A percentile compares a stretch with the other conserved stretches of the same genome.
phyloP scores from a whole-genome alignment of 495 filamentous ascomycete genomes.

The Talaromyces nanjingensis region DNA sequence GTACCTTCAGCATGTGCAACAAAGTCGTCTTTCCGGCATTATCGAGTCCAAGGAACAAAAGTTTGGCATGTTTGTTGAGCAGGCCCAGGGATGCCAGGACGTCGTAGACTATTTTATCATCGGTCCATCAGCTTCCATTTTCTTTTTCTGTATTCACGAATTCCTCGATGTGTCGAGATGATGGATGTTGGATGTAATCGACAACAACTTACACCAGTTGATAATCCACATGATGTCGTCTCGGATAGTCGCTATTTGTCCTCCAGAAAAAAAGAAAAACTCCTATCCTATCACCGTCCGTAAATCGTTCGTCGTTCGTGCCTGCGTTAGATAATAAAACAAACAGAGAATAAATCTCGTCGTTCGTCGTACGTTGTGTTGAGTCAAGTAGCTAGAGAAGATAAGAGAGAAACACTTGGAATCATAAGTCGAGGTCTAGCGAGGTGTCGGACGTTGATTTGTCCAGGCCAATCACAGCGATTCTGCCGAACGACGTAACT shows the following conservation, averaged over 20 bases:
- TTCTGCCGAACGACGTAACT: neutral
- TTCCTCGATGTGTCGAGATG: neutral
- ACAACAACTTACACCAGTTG: slow-evolving; percentile 79
- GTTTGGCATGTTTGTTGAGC: slow-evolving; percentile 93
- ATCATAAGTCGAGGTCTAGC: neutral
- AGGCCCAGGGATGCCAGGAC: slow-evolving; percentile 83
- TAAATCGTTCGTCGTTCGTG: neutral
- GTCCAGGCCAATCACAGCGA: neutral
- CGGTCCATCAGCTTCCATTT: neutral
- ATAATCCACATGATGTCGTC: slow-evolving; percentile 77
- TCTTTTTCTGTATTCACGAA: neutral
- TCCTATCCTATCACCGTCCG: neutral
- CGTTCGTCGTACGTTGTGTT: neutral
- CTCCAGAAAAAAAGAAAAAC: neutral
- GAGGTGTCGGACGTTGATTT: neutral
- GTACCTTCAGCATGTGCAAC: slow-evolving; percentile 86
- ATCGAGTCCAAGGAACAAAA: slow-evolving; percentile 89
- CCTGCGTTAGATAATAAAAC: neutral
- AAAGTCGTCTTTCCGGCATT: slow-evolving; percentile 97
- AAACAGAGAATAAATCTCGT: neutral
- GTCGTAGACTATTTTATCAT: slow-evolving; percentile 67
- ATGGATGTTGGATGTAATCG: neutral
- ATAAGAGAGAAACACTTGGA: neutral
- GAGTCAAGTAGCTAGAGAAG: neutral
- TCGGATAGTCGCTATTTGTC: neutral